Percentiles rank a stretch among this genome's conserved stretches.
phyloP scores from a whole-genome alignment of 164 flowering plant species.

The Stephania yunnanensis region DNA sequence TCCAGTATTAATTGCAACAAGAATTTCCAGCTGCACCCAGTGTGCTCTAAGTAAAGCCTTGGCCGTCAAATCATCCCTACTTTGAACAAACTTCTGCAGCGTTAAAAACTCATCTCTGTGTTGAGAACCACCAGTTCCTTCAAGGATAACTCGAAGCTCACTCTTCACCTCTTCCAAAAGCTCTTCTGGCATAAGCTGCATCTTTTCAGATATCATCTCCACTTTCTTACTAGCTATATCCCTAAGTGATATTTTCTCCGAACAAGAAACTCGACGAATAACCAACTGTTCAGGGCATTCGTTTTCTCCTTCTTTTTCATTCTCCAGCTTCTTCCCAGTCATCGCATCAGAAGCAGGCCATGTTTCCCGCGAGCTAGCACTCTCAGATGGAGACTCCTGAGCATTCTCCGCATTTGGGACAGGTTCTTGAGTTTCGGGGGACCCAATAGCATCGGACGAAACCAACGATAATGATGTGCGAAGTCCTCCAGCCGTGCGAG shows the following conservation, averaged over 20 bases:
- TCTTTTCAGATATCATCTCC: slow-evolving; percentile 60
- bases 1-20: slow-evolving; percentile 87
- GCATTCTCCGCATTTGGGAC: slow-evolving; percentile 56
- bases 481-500: slow-evolving; percentile 20
- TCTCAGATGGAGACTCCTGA: slow-evolving; percentile 85
- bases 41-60: slow-evolving; percentile 65
- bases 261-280: slow-evolving; percentile 48
- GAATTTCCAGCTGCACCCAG: slow-evolving; percentile 77
- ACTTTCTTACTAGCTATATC: slow-evolving; percentile 77
- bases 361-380: slow-evolving; percentile 92
- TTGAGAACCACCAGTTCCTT: slow-evolving; percentile 79
- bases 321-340: slow-evolving; percentile 50
- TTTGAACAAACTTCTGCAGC: slow-evolving; percentile 75
- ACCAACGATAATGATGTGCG: slow-evolving; percentile 34
- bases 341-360: slow-evolving; percentile 63
- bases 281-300: slow-evolving; percentile 65
- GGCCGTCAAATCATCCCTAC: slow-evolving; percentile 68
- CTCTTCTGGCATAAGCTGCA: slow-evolving; percentile 68
- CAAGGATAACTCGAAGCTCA: slow-evolving; percentile 69
- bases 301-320: slow-evolving; percentile 52
- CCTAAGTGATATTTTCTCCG: slow-evolving; percentile 64
- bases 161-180: slow-evolving; percentile 66
- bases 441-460: slow-evolving; percentile 23
- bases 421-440: slow-evolving; percentile 44
- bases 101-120: slow-evolving; percentile 69